A percentile compares a stretch with the other conserved stretches of the same genome.
These are phyloP conservation scores for Abrus precatorius DNA, from an alignment of 306 rosid species.

Conservation along the genomic window DNA sequence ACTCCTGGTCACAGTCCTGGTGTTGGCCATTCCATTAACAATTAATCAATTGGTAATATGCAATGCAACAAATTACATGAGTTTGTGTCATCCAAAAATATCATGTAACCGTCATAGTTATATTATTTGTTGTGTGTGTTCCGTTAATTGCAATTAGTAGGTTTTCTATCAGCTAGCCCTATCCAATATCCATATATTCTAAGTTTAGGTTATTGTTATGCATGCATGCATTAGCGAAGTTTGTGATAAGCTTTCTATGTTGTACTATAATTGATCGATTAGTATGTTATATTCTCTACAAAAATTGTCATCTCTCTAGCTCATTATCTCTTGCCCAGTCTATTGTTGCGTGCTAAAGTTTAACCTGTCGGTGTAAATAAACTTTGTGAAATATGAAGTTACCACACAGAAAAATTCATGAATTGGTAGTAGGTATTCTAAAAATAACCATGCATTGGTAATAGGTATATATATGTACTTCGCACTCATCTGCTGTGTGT, in stretches of 20 bases:
- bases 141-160: not conserved
- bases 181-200: not conserved
- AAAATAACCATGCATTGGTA: not conserved
- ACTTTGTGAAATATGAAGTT: not conserved
- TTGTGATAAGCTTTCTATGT: not conserved
- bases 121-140: not conserved
- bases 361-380: not conserved
- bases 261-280: conserved; percentile 2
- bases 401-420: not conserved
- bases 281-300: not conserved
- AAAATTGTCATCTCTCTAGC: not conserved
- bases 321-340: not conserved
- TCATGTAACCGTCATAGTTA: not conserved
- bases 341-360: too few species aligned
- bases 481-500: not conserved
- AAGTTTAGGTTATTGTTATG: not conserved
- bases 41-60: conserved; percentile 32
- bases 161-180: not conserved
- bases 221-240: conserved; percentile 32
- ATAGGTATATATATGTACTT: not conserved
- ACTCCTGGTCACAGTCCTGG: conserved; percentile 87
- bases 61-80: not conserved
- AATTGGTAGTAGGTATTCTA: not conserved
- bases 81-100: not conserved
- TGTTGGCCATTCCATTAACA: conserved; percentile 72